These are phyloP conservation scores for Chrysanthemum lavandulifolium DNA, from an alignment of 129 eudicot species.

Conservation along the genomic window DNA sequence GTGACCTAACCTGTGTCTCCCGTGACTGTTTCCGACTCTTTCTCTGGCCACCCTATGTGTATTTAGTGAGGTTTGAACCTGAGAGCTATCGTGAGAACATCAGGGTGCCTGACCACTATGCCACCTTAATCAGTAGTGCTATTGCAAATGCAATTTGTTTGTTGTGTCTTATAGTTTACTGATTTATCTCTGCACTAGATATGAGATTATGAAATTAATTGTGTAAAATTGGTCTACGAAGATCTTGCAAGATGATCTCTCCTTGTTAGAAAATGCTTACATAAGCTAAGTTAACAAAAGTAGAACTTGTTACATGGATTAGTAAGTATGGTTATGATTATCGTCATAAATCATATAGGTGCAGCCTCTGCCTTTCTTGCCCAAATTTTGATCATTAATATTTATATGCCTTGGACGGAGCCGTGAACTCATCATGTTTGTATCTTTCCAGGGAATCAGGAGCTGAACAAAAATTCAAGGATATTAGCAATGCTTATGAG, in stretches of 20 bases:
- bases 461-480: slow-evolving; percentile 93
- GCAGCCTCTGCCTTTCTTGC: not conserved
- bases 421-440: slow-evolving; percentile 17
- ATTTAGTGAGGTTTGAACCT: too few relatives aligned
- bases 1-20: too few relatives aligned
- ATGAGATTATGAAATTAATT: too few relatives aligned
- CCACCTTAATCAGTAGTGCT: not conserved
- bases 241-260: too few relatives aligned
- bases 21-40: too few relatives aligned
- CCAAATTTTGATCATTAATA: not conserved
- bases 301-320: not conserved
- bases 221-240: too few relatives aligned
- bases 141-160: not conserved
- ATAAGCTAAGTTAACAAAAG: not conserved
- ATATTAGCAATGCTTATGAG: slow-evolving; percentile 96
- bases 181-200: not conserved
- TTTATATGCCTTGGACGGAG: not conserved
- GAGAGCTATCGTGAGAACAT: too few relatives aligned
- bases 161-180: slow-evolving; percentile 8
- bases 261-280: too few relatives aligned
- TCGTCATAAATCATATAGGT: not conserved
- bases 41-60: too few relatives aligned
- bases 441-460: slow-evolving; percentile 69
- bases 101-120: too few relatives aligned
- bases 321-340: not conserved